Base-by-base conservation (phyloP, 1,284 basidiomycete genomes). In the Rhodotorula sp. region DNA sequence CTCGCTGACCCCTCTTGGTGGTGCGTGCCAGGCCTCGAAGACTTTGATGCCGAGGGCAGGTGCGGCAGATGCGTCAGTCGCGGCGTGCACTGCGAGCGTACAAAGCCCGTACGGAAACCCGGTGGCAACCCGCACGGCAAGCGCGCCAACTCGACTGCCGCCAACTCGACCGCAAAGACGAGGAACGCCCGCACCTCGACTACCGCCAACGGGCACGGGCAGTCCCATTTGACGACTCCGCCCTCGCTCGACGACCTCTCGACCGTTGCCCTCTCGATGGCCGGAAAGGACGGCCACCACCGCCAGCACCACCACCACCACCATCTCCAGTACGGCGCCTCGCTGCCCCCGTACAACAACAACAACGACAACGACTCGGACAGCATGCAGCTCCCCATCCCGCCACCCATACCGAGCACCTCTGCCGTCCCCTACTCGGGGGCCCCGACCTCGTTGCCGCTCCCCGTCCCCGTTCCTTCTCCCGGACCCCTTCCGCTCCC, bases 31-130 rank as follows among this genome's bases (percentile, higher is more conserved):
- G 58, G 58, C 58, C 58, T 47, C 43, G 58, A 60, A 60, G 58
- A 60, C 45, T 60, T 60, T 47, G 58, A 60, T 31, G 21, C 12
- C 43, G 58, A 60, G 14, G 58, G 58, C n/a, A 23, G 38, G 18
- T 60, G 58, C 43, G 45, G 58, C 16, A 19, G 58, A 18, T 60
- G 58, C 26, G 18, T 60, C 43, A 47, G 43, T 23, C 38, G 45
- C 23, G 43, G 58, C 43, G 58, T 60, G n/a, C 38, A 60, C 23
- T 60, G 58, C 58, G 58, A 60, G 26, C 58, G 58, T 16, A 47
- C 21, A n/a, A 60, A 43, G 15, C 58, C 58, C 23, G 58, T 60
- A 38, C 58, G 58, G 43, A 23, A 31, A 16, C 58, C 58, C 15
- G 58, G 58, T 14, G 58, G 58, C 14, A 60, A 60, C 58, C 58